A percentile compares a stretch with the other conserved stretches of the same genome.
phyloP scores from a whole-genome alignment of 2,329 filamentous ascomycete species.

The Macrophomina phaseolina region DNA sequence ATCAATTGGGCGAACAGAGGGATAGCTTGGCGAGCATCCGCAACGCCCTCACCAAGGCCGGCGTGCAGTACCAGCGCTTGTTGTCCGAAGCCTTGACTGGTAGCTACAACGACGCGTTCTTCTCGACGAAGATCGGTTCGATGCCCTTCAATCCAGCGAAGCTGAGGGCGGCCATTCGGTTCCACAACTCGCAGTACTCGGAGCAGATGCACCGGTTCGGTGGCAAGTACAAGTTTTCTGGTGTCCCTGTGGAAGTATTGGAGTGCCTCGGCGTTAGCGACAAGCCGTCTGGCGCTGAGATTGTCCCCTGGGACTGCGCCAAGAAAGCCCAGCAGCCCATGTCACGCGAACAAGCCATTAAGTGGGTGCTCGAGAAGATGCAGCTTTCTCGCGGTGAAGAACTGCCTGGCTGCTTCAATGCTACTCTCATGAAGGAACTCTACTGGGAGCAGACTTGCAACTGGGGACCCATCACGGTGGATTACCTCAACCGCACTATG shows the following conservation, averaged over 20 bases:
- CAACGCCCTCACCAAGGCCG: not conserved
- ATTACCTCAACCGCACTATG: not conserved
- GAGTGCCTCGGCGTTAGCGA: not conserved
- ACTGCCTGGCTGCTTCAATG: slow-evolving; percentile 9
- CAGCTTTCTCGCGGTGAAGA: not conserved
- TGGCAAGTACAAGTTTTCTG: not conserved
- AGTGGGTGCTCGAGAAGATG: slow-evolving; percentile 49
- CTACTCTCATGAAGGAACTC: not conserved
- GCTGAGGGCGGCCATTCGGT: not conserved
- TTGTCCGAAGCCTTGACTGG: not conserved
- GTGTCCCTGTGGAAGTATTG: not conserved
- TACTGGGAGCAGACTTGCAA: not conserved
- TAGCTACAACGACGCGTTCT: slow-evolving; percentile 1
- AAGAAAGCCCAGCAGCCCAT: slow-evolving; percentile 32
- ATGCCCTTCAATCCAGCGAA: not conserved
- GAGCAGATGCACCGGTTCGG: not conserved
- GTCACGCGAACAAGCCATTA: slow-evolving; percentile 47
- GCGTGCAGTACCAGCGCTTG: not conserved
- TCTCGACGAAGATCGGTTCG: not conserved
- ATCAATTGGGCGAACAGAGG: not conserved
- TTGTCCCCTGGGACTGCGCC: slow-evolving; percentile 29
- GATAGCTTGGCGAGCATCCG: not conserved
- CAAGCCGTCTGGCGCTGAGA: not conserved
- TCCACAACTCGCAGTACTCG: not conserved
- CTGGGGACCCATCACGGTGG: not conserved